A percentile compares a stretch with the other conserved stretches of the same genome.
These are phyloP conservation scores for Phlegmacium glaucopus DNA, from an alignment of 768 basidiomycete species.

Conservation along the genomic window DNA sequence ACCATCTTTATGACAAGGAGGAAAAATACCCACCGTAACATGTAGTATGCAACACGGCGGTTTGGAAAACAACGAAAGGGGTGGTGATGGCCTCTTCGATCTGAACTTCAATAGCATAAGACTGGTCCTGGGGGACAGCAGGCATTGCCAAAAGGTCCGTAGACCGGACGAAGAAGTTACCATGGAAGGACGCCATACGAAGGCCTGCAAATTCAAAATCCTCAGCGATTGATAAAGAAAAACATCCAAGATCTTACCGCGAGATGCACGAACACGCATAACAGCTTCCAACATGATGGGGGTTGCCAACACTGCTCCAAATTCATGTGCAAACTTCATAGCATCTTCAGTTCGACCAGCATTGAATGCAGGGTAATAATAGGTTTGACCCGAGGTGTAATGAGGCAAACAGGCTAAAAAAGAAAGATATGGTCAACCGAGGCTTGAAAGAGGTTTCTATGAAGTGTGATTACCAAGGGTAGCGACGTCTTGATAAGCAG, in stretches of 20 bases:
- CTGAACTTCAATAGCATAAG: slow-evolving; percentile 92
- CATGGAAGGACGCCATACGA: slow-evolving; percentile 96
- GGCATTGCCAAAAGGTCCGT: slow-evolving; percentile 96
- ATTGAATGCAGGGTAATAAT: slow-evolving; percentile 98
- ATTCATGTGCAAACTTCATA: slow-evolving; percentile 97
- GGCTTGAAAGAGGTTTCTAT: background rate
- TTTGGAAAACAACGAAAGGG: slow-evolving; percentile 92
- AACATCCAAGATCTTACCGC: slow-evolving; percentile 48
- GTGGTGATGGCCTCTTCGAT: slow-evolving; percentile 92
- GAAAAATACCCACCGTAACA: slow-evolving; percentile 65
- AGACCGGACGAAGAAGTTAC: slow-evolving; percentile 97
- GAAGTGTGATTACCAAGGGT: slow-evolving; percentile 61
- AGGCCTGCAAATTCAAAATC: slow-evolving; percentile 47
- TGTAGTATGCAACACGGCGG: slow-evolving; percentile 91
- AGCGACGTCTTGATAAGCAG: slow-evolving; percentile 92
- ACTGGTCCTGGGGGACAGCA: slow-evolving; percentile 94
- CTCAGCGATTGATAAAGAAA: background rate
- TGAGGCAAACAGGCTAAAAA: slow-evolving; percentile 81
- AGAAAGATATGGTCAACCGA: slow-evolving; percentile 1
- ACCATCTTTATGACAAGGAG: background rate
- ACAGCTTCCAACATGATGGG: slow-evolving; percentile 97
- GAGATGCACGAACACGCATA: slow-evolving; percentile 96
- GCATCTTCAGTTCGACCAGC: slow-evolving; percentile 93
- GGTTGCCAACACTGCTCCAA: slow-evolving; percentile 88
- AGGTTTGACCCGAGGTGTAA: slow-evolving; percentile 97